These are phyloP conservation scores for Auricularia cornea DNA, from an alignment of 768 basidiomycete species.

Conservation along the genomic window DNA sequence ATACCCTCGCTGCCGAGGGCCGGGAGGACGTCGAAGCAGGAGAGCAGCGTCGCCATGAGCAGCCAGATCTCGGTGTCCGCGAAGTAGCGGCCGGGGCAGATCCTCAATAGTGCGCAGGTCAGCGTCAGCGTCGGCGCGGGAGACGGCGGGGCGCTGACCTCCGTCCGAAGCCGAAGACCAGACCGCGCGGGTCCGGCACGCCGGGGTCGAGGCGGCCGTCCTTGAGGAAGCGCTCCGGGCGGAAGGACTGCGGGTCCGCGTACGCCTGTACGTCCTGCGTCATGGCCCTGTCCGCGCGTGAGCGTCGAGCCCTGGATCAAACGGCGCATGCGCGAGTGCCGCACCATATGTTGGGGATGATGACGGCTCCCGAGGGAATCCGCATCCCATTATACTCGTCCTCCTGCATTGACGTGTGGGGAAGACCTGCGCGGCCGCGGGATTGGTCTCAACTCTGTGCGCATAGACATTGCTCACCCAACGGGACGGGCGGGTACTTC, in stretches of 20 bases:
- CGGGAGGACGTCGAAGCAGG: constrained; percentile 37
- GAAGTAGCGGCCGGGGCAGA: constrained; percentile 48
- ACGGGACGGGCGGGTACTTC: constrained; percentile 37
- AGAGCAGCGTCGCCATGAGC: constrained; percentile 35
- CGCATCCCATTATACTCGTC: constrained; percentile 4
- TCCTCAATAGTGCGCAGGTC: constrained; percentile 20
- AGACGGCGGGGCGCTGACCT: too few species aligned
- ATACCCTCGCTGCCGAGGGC: constrained; percentile 34
- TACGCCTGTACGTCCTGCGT: too few species aligned
- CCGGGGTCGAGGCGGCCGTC: too few species aligned
- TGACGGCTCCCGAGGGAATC: not conserved
- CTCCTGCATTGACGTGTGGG: not conserved
- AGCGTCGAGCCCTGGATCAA: too few species aligned
- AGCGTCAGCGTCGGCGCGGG: too few species aligned
- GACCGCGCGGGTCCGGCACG: too few species aligned
- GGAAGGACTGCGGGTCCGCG: too few species aligned
- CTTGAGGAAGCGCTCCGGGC: too few species aligned
- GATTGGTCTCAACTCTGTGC: not conserved
- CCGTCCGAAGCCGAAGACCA: too few species aligned
- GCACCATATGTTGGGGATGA: constrained; percentile 3
- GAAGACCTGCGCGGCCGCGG: not conserved
- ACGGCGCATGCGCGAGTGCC: too few species aligned
- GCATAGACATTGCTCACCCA: not conserved
- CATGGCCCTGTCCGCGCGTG: too few species aligned
- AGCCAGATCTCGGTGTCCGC: constrained; percentile 42